phyloP scores from a whole-genome alignment of 306 rosid species.

The Dryas octopetala region DNA sequence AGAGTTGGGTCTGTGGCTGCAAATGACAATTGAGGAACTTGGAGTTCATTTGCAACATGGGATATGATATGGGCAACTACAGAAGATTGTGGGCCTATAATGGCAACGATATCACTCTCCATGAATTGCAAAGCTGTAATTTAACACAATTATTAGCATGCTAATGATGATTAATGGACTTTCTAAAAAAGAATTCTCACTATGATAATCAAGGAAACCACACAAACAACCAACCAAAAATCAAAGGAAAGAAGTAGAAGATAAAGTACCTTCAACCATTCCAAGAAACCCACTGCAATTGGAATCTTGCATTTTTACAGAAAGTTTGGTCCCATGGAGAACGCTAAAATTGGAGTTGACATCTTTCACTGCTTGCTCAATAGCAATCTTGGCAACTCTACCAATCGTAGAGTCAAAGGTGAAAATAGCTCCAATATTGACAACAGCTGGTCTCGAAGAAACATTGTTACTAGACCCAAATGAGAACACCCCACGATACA shows the following conservation, averaged over 20 bases:
- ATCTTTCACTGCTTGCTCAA: conserved; percentile 79
- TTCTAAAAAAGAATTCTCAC: background rate
- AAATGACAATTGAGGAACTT: conserved; percentile 83
- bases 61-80: conserved; percentile 83
- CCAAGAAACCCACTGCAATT: conserved; percentile 86
- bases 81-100: conserved; percentile 94
- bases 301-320: conserved; percentile 42
- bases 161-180: background rate
- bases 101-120: conserved; percentile 77
- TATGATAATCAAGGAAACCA: conserved; percentile 4
- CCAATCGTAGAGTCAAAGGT: conserved; percentile 69
- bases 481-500: conserved; percentile 25
- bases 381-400: conserved; percentile 74
- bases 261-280: conserved; percentile 68
- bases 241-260: background rate
- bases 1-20: conserved; percentile 95
- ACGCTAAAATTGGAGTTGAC: conserved; percentile 65
- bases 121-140: conserved; percentile 80
- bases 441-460: conserved; percentile 57
- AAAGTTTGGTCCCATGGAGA: conserved; percentile 58
- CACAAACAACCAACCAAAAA: background rate
- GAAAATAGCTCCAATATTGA: conserved; percentile 78
- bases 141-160: background rate
- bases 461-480: conserved; percentile 31
- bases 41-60: conserved; percentile 84